phyloP scores from a whole-genome alignment of 140 eudicot species.

The Flaveria floridana region DNA sequence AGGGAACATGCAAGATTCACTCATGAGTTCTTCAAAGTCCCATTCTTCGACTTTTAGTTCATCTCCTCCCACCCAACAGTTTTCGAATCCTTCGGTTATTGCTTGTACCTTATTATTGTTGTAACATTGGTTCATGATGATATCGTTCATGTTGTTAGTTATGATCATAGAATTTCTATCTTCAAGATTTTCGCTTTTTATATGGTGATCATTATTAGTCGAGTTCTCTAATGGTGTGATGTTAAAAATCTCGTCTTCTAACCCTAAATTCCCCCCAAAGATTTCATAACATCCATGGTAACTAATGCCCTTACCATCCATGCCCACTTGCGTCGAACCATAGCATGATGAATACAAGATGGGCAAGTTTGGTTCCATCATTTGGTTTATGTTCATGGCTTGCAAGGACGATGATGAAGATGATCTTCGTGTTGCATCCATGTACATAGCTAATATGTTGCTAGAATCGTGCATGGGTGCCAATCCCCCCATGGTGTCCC shows the following conservation, averaged over 20 bases:
- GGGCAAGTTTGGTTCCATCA: conserved; percentile 39
- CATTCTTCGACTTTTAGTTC: conserved; percentile 63
- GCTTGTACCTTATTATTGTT: conserved; percentile 36
- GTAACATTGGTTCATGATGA: conserved; percentile 36
- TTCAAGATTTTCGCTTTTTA: conserved; percentile 23
- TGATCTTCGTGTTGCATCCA: conserved; percentile 42
- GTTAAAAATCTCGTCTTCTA: conserved; percentile 47
- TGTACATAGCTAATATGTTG: conserved; percentile 54
- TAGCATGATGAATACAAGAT: conserved; percentile 35
- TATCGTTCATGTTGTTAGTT: conserved; percentile 42
- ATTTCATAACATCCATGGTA: conserved; percentile 46
- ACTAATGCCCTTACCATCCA: conserved; percentile 38
- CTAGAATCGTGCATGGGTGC: conserved; percentile 42
- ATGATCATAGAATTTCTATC: conserved; percentile 33
- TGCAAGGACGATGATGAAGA: conserved; percentile 51
- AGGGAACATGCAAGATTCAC: conserved; percentile 61
- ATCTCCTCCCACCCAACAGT: conserved; percentile 21
- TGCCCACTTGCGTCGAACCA: conserved; percentile 41
- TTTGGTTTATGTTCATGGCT: conserved; percentile 40
- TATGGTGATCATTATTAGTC: conserved; percentile 36
- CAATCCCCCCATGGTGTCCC: conserved; percentile 40
- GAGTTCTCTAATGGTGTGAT: conserved; percentile 55
- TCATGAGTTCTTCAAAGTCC: conserved; percentile 90
- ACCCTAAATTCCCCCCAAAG: conserved; percentile 57
- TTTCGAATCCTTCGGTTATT: conserved; percentile 5